Conservation (phyloP, 176 grass and related monocot species). For the Oryza australiensis region DNA sequence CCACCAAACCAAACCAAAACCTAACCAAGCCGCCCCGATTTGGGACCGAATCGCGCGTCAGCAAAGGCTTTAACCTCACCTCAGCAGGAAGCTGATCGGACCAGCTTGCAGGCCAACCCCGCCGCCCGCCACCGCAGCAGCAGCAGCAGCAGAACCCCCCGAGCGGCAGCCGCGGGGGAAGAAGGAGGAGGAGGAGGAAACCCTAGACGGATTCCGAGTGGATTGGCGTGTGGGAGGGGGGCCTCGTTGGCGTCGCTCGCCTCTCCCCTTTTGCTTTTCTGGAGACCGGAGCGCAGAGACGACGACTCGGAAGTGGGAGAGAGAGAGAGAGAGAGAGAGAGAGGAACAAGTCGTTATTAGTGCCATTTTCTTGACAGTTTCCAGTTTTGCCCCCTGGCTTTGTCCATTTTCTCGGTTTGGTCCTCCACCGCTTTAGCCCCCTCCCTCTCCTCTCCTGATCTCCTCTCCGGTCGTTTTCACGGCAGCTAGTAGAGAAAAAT, state of each 20-base stretch:
- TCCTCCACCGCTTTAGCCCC: background rate
- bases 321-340: background rate
- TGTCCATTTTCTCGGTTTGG: background rate
- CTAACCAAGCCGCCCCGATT: background rate
- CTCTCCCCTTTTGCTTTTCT: constrained; percentile 20
- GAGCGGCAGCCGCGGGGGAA: background rate
- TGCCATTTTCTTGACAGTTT: background rate
- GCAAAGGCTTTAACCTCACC: constrained; percentile 22
- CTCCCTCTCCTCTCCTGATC: too few relatives aligned
- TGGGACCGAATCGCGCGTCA: constrained; percentile 15
- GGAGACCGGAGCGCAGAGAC: constrained; percentile 34
- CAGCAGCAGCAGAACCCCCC: background rate
- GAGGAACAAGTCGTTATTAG: constrained; percentile 26
- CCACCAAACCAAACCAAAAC: background rate
- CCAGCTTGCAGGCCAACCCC: background rate
- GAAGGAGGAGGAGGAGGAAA: background rate
- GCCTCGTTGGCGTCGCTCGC: background rate
- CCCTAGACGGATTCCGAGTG: constrained; percentile 6
- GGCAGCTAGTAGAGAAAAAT: too few relatives aligned
- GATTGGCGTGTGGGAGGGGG: constrained; percentile 38
- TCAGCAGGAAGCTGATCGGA: constrained; percentile 21
- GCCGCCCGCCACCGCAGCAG: background rate
- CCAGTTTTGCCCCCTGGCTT: background rate
- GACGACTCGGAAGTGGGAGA: constrained; percentile 9
- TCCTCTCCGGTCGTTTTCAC: background rate